phyloP scores from a whole-genome alignment of 2,329 filamentous ascomycete genomes.

The Daldinia sp. region DNA sequence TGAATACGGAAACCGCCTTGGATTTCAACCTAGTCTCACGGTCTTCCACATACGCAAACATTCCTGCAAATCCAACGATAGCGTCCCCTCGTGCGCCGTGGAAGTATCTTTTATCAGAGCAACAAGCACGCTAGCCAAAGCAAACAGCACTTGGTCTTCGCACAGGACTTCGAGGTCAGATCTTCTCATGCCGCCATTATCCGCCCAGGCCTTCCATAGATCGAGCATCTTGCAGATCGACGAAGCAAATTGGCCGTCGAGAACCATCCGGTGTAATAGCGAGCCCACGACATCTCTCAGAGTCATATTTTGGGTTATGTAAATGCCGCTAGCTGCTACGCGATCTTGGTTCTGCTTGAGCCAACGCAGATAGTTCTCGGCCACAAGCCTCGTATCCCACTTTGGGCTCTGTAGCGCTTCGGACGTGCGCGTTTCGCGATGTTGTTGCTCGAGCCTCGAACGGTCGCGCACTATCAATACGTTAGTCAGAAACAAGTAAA shows the following conservation, averaged over 20 bases:
- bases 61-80: constrained; percentile 67
- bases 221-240: constrained; percentile 61
- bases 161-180: constrained; percentile 57
- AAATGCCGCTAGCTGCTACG: background rate
- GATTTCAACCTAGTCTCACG: constrained; percentile 61
- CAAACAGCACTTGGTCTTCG: constrained; percentile 58
- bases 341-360: constrained; percentile 52
- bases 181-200: constrained; percentile 66
- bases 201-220: constrained; percentile 66
- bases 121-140: constrained; percentile 61
- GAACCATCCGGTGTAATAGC: constrained; percentile 65
- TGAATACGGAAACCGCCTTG: background rate
- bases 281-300: constrained; percentile 60
- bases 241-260: constrained; percentile 59
- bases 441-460: constrained; percentile 55
- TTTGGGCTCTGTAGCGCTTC: constrained; percentile 67
- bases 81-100: constrained; percentile 59
- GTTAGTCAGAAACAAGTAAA: too few relatives aligned
- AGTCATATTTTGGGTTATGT: constrained; percentile 44
- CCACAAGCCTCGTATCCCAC: constrained; percentile 63
- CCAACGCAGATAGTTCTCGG: constrained; percentile 60
- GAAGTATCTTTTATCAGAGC: constrained; percentile 62
- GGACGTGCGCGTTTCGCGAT: constrained; percentile 59
- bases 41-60: constrained; percentile 66
- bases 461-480: constrained; percentile 57